Conservation (phyloP, 371 early-diverging fungal species). For the Rhizopus stolonifer region DNA sequence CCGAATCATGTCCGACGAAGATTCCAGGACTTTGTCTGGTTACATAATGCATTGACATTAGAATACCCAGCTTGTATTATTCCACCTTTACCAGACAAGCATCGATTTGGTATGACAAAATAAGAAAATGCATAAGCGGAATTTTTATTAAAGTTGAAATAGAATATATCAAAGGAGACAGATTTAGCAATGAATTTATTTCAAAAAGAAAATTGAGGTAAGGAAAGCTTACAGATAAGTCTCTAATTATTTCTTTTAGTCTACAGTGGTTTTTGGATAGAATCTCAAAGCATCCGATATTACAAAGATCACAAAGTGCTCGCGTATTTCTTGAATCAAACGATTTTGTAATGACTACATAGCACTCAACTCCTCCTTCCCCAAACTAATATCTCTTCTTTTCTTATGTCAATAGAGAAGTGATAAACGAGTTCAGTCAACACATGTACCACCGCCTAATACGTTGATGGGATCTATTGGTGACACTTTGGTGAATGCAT, state of each 20-base stretch:
- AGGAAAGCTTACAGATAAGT: not conserved
- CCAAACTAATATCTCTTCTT: no score
- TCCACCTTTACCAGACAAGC: conserved; percentile 88
- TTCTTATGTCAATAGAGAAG: conserved; percentile 36
- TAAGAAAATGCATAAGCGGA: not conserved
- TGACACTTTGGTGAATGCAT: conserved; percentile 88
- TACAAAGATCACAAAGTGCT: conserved; percentile 69
- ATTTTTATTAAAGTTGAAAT: not conserved
- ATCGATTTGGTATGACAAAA: conserved; percentile 66
- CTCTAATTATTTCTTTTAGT: conserved; percentile 24
- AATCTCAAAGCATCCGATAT: conserved; percentile 80
- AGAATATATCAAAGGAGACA: conserved; percentile 90
- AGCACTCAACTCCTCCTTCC: no score
- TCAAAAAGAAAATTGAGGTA: conserved; percentile 69
- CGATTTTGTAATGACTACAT: conserved; percentile 60
- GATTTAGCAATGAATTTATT: conserved; percentile 87
- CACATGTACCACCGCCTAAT: conserved; percentile 25
- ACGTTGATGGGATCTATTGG: conserved; percentile 41
- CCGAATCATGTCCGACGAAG: conserved; percentile 65
- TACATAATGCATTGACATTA: conserved; percentile 64
- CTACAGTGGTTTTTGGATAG: conserved; percentile 83
- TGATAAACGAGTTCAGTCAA: conserved; percentile 35
- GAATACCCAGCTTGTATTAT: conserved; percentile 79
- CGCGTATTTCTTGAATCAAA: conserved; percentile 78
- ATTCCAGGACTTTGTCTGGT: conserved; percentile 89